Conservation (phyloP, 257 asterid genomes). For the Solanum medicagineum region DNA sequence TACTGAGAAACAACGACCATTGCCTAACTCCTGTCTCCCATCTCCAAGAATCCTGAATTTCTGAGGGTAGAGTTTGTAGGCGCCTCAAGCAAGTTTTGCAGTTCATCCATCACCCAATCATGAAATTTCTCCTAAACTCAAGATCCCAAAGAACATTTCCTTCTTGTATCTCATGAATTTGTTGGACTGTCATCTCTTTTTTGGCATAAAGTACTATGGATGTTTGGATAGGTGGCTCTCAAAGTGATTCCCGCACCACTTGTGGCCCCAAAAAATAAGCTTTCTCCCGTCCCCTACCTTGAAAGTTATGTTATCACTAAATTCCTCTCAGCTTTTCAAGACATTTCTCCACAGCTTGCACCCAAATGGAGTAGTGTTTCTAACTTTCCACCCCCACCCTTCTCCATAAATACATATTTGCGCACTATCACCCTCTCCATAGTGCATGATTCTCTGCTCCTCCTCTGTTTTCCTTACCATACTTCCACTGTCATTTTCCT, state of each 20-base stretch:
- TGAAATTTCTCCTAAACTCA: not conserved
- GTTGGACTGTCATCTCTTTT: not conserved
- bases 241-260: not conserved
- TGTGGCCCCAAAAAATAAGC: not conserved
- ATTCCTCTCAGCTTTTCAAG: not conserved
- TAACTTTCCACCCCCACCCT: not conserved
- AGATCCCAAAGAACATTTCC: not conserved
- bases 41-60: not conserved
- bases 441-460: not conserved
- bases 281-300: not conserved
- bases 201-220: not conserved
- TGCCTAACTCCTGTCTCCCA: not conserved
- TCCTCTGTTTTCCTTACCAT: not conserved
- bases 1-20: not conserved
- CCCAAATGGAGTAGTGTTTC: not conserved
- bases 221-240: not conserved
- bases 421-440: not conserved
- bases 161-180: not conserved
- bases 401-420: no score
- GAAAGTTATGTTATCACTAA: not conserved
- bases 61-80: not conserved
- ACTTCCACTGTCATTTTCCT: not conserved
- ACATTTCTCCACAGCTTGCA: not conserved
- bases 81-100: not conserved
- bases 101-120: not conserved